Conservation (phyloP, 2,329 filamentous ascomycete species). For the Pleurostoma richardsiae region DNA sequence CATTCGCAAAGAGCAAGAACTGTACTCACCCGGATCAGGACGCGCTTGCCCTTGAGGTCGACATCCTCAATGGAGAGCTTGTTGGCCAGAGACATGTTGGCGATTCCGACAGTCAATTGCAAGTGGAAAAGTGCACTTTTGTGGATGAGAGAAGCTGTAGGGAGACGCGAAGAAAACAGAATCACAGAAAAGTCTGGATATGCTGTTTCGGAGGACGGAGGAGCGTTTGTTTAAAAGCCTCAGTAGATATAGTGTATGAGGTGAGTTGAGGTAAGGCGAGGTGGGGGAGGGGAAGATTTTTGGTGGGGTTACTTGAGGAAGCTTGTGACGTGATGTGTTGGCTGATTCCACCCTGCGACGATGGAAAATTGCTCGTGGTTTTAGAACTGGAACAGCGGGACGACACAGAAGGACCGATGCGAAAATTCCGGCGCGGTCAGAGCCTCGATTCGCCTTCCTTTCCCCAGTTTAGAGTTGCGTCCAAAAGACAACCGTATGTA, state of each 20-base stretch:
- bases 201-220: neutral
- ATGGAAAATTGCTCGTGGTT: neutral
- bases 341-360: neutral
- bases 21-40: slow-evolving; percentile 86
- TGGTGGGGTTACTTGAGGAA: neutral
- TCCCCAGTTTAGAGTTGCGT: too few species aligned
- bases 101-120: neutral
- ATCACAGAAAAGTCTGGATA: slow-evolving; percentile 1
- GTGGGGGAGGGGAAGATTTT: neutral
- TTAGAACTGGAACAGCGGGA: neutral
- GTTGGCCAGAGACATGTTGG: slow-evolving; percentile 91
- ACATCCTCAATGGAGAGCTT: slow-evolving; percentile 97
- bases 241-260: neutral
- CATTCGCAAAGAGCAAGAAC: neutral
- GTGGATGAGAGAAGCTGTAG: slow-evolving; percentile 4
- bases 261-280: neutral
- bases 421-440: neutral
- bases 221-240: neutral
- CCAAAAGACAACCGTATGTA: too few species aligned
- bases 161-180: slow-evolving; percentile 12
- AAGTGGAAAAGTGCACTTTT: slow-evolving; percentile 1
- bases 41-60: slow-evolving; percentile 96
- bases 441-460: too few species aligned
- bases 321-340: neutral
- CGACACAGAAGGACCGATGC: neutral